Base-by-base conservation (phyloP, 2,329 filamentous ascomycete species). In the Arthroderma uncinatum region DNA sequence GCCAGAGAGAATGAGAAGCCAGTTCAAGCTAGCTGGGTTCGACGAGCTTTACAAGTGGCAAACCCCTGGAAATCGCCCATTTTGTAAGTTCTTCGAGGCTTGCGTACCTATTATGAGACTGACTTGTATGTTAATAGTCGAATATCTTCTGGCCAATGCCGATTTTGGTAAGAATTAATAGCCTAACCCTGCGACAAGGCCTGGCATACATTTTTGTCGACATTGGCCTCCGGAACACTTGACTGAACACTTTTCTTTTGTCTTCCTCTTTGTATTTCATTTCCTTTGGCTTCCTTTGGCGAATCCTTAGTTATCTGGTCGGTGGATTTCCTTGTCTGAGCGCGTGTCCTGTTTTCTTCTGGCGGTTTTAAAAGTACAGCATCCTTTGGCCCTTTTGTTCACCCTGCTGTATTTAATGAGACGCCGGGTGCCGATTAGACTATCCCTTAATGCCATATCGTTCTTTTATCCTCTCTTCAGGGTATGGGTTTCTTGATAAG, bases 11-110 rank as follows among this genome's bases (percentile, higher is more conserved):
- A 56, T 56, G 54, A 23, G 16, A 19, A 56, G 37, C n/a, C 54
- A 56, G 40, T 56, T 56, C 30, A 50, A 34, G 9, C 9, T 48
- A n/a, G 54, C 54, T 3, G 39, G 42, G 2, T 56, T 56, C n/a
- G 23, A 23, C n/a, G 39, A 48, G 34, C 14, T 47, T 6, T 39
- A 12, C 6, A 48, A 30, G 12, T 56, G 54, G 54, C 39, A 56
- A 30, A 23, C 54, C 16, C 54, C 54, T 34, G 16, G 37, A 16
- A 33, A 30, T 14, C 53, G 53, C 5, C 53, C 53, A 25, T 55
- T 55, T 23, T 55, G 53, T 55, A 33, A 28, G 53, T 55, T n/a
- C 16, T 23, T 25, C 34, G 2, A 53, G 4, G 8, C 50, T 19
- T 19, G 50, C 12, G 12, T 21, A 16, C 4, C 2, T 16, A 36